Percentiles rank a stretch among this genome's conserved stretches.
These are phyloP conservation scores for Aspergillus felis DNA, from an alignment of 2,329 filamentous ascomycete species.

Conservation along the genomic window DNA sequence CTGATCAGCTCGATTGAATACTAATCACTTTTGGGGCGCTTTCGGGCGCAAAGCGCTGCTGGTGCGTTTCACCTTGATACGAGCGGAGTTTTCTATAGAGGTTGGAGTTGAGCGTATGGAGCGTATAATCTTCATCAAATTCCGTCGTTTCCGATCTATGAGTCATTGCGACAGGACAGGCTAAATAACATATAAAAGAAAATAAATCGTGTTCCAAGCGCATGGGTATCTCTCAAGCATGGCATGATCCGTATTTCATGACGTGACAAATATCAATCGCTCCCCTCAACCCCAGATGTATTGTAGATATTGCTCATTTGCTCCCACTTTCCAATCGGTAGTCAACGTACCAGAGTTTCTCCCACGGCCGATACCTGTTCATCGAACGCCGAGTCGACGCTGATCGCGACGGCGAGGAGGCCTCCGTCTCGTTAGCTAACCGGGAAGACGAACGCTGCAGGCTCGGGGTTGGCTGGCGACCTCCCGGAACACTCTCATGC, in stretches of 20 bases:
- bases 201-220: conserved; percentile 3
- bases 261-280: neutral
- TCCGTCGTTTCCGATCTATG: neutral
- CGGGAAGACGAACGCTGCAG: conserved; percentile 13
- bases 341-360: conserved; percentile 43
- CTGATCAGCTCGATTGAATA: conserved; percentile 42
- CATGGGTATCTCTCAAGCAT: conserved; percentile 18
- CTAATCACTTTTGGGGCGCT: neutral
- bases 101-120: neutral
- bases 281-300: conserved; percentile 2
- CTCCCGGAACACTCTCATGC: neutral
- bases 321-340: conserved; percentile 34
- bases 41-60: neutral
- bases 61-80: neutral
- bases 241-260: conserved; percentile 7
- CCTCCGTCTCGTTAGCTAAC: conserved; percentile 3
- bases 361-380: conserved; percentile 34
- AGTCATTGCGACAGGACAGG: neutral
- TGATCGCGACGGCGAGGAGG: conserved; percentile 25
- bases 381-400: conserved; percentile 19
- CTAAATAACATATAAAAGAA: neutral
- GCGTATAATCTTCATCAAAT: neutral
- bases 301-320: conserved; percentile 3
- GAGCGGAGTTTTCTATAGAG: neutral
- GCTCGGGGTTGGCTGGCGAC: neutral